phyloP scores from a whole-genome alignment of 2,329 filamentous ascomycete genomes.

The Colletotrichum plurivorum region DNA sequence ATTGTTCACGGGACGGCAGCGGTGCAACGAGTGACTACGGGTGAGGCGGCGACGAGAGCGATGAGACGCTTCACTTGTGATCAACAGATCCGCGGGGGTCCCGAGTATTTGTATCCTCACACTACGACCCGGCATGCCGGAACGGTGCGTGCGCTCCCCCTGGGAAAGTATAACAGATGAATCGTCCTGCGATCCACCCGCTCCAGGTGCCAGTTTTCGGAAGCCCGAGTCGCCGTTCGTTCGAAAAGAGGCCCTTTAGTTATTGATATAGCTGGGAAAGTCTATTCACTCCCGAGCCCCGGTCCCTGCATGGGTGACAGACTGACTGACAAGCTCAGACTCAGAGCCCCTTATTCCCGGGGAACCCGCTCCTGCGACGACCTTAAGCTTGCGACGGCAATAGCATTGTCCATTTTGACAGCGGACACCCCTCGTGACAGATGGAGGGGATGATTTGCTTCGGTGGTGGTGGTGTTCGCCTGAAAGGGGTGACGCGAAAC shows the following conservation, averaged over 20 bases:
- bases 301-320: slow-evolving; percentile 1
- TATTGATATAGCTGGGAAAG: slow-evolving; percentile 6
- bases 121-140: not conserved
- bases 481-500: not conserved
- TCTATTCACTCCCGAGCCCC: not conserved
- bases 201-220: not conserved
- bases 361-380: not conserved
- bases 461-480: slow-evolving; percentile 5
- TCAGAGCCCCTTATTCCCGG: slow-evolving; percentile 2
- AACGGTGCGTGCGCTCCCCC: not conserved
- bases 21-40: slow-evolving; percentile 21
- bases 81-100: not conserved
- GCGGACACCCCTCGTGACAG: not conserved
- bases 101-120: slow-evolving; percentile 3
- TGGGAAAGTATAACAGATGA: slow-evolving; percentile 5
- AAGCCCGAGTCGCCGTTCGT: not conserved
- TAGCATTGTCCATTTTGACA: not conserved
- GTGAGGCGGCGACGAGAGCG: slow-evolving; percentile 3
- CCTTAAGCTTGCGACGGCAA: not conserved
- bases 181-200: slow-evolving; percentile 4
- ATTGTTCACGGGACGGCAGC: not conserved
- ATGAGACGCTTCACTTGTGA: too few relatives aligned
- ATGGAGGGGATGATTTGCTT: too few relatives aligned
- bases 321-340: not conserved
- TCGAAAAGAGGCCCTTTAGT: slow-evolving; percentile 2